A percentile compares a stretch with the other conserved stretches of the same genome.
Evolutionary conservation across 192 early-diverging fungal genomes (phyloP).

Genomic region (Linnemannia hyalina): DNA sequence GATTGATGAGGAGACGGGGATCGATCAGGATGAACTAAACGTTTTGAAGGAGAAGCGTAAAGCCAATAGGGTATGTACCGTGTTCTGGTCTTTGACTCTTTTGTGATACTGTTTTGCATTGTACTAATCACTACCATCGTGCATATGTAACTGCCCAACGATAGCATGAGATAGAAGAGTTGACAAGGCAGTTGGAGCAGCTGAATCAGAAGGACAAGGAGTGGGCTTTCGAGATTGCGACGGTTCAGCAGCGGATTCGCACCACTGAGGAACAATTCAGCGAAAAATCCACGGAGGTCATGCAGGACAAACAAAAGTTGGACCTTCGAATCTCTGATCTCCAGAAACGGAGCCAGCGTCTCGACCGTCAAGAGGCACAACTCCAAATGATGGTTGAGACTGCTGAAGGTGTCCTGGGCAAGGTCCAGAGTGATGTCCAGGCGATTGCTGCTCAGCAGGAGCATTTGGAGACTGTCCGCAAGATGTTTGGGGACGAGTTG

Average conservation of each 20-base stretch:
- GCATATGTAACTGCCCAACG: background rate
- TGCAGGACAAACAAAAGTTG: slow-evolving; percentile 21
- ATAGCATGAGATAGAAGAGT: slow-evolving; percentile 37
- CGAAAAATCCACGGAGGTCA: slow-evolving; percentile 22
- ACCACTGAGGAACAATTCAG: slow-evolving; percentile 31
- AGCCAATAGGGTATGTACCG: slow-evolving; percentile 18
- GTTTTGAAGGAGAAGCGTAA: slow-evolving; percentile 29
- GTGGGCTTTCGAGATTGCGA: slow-evolving; percentile 4
- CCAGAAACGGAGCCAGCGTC: background rate
- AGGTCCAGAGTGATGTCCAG: slow-evolving; percentile 19
- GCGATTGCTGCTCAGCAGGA: slow-evolving; percentile 22
- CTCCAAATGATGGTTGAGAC: slow-evolving; percentile 15
- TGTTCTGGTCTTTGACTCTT: background rate
- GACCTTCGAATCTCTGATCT: slow-evolving; percentile 24
- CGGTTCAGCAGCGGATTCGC: slow-evolving; percentile 28
- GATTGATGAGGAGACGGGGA: slow-evolving; percentile 37
- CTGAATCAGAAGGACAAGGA: slow-evolving; percentile 28
- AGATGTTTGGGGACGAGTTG: slow-evolving; percentile 24
- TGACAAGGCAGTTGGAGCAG: slow-evolving; percentile 21
- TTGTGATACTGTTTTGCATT: background rate
- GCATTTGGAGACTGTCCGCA: slow-evolving; percentile 17
- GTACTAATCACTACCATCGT: background rate
- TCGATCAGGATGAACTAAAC: slow-evolving; percentile 39
- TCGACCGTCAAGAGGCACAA: slow-evolving; percentile 28
- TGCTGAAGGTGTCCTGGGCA: background rate